Evolutionary conservation across 75 land plant species (phyloP).

Genomic region (Larix kaempferi): DNA sequence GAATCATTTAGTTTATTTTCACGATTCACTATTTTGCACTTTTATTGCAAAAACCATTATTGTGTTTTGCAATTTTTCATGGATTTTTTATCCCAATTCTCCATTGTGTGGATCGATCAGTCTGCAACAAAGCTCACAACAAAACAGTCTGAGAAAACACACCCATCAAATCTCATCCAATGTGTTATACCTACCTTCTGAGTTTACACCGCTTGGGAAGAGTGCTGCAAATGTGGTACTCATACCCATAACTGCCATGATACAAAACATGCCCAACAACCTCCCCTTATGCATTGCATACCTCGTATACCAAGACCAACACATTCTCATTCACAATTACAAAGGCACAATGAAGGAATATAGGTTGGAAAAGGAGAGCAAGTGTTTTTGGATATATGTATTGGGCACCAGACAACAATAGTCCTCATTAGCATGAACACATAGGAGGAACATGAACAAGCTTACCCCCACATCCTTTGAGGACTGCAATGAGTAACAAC

Average conservation of each 20-base stretch:
- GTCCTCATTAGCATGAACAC: background rate
- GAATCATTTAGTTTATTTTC: too few relatives aligned
- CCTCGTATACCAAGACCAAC: background rate
- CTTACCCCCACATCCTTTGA: too few relatives aligned
- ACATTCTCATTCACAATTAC: background rate
- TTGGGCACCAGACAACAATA: background rate
- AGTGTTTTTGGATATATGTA: background rate
- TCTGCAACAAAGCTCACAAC: conserved; percentile 11
- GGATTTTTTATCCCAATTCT: conserved; percentile 67
- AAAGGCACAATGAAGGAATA: background rate
- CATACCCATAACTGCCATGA: background rate
- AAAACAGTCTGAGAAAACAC: background rate
- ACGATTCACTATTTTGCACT: too few relatives aligned
- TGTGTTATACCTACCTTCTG: conserved; percentile 29
- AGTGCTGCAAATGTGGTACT: conserved; percentile 18
- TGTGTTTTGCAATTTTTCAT: too few relatives aligned
- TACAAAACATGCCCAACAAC: background rate
- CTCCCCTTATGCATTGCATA: conserved; percentile 1
- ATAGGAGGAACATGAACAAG: background rate
- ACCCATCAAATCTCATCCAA: background rate
- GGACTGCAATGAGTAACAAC: too few relatives aligned
- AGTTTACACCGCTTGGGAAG: conserved; percentile 41
- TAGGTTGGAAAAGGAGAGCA: background rate
- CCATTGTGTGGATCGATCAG: conserved; percentile 56
- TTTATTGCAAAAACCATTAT: too few relatives aligned